Evolutionary conservation across 495 filamentous ascomycete genomes (phyloP), one percentile per base, ranked within the genome.

Genomic region (Penicillium dipodomyicola): DNA sequence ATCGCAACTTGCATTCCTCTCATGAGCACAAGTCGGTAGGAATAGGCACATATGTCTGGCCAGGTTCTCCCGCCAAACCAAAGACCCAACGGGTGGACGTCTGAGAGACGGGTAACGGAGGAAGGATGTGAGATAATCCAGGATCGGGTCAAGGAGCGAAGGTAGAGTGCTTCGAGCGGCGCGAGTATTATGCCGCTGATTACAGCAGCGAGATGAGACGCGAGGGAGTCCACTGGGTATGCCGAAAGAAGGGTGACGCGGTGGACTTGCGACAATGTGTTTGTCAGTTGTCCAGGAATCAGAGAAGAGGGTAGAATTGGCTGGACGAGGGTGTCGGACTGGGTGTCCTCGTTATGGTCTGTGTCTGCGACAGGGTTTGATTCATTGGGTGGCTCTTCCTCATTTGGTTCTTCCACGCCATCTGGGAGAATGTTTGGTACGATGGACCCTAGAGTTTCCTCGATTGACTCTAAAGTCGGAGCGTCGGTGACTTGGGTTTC

Each of bases 211-310:
- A 81, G 67, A 42, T 77, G 73, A 1, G 72, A 73, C 19, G 77
- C 72, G 19, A 82, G 62, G 5, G 72, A 75, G 56, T 78, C 72
- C 5, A 77, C 71, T 3, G 74, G 72, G 44, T 77, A 70, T 5
- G 73, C 68, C n/a, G 77, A 78, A n/a, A 82, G 77, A 4, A 77
- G 70, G 1, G 80, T 82, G 4, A 82, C 70, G 49, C 80, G 71
- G 55, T 81, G 72, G 17, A 67, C 53, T 8, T 53, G 54, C 32
- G 62, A 43, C 29, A 49, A 43, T 10, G 51, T 39, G 37, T 37
- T 52, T n/a, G 44, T 52, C 2, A 46, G 19, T 32, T 44, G 60
- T 47, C 58, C 51, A 41, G 62, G 10, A 40, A 52, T 58, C 53
- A 33, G 65, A 65, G 55, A 63, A 14, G 52, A 32, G 11, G 47